Evolutionary conservation across 2,329 filamentous ascomycete species (phyloP).

Genomic region (Chrysoporthe austroafricana): DNA sequence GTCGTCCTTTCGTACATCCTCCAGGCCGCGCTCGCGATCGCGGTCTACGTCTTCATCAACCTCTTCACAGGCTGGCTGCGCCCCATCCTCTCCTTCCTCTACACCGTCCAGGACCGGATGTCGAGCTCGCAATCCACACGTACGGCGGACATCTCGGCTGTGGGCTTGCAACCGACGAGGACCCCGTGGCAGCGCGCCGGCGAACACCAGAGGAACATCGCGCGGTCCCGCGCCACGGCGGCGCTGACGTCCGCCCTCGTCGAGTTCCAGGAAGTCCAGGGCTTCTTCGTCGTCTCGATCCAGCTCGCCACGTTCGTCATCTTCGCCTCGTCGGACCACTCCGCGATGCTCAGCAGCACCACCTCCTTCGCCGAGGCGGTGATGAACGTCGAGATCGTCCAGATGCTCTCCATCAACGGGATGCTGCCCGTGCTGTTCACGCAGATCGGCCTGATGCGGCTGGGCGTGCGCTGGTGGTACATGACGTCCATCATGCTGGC

Average conservation of each 20-base stretch:
- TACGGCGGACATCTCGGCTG: background rate
- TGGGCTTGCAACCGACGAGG: background rate
- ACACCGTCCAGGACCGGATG: conserved; percentile 21
- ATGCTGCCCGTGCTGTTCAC: conserved; percentile 31
- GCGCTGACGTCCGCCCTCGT: conserved; percentile 31
- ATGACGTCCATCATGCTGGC: conserved; percentile 28
- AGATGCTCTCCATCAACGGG: conserved; percentile 27
- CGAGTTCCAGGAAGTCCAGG: conserved; percentile 36
- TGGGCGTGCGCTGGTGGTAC: conserved; percentile 35
- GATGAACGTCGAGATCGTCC: conserved; percentile 30
- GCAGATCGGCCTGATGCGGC: conserved; percentile 32
- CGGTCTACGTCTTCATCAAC: conserved; percentile 25
- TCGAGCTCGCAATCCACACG: background rate
- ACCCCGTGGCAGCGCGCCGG: conserved; percentile 20
- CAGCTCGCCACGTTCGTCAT: conserved; percentile 33
- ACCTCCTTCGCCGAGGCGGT: conserved; percentile 30
- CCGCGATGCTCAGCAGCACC: conserved; percentile 22
- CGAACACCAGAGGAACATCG: conserved; percentile 25
- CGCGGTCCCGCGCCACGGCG: conserved; percentile 26
- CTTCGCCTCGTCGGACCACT: conserved; percentile 26
- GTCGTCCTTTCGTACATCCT: conserved; percentile 27
- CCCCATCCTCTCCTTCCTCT: conserved; percentile 19
- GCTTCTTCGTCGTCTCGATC: conserved; percentile 33
- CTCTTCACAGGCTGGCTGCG: conserved; percentile 21
- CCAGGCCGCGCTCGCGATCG: conserved; percentile 24